A percentile compares a stretch with the other conserved stretches of the same genome.
phyloP scores from a whole-genome alignment of 2,329 filamentous ascomycete species.

The Alternaria hordeiaustralica region DNA sequence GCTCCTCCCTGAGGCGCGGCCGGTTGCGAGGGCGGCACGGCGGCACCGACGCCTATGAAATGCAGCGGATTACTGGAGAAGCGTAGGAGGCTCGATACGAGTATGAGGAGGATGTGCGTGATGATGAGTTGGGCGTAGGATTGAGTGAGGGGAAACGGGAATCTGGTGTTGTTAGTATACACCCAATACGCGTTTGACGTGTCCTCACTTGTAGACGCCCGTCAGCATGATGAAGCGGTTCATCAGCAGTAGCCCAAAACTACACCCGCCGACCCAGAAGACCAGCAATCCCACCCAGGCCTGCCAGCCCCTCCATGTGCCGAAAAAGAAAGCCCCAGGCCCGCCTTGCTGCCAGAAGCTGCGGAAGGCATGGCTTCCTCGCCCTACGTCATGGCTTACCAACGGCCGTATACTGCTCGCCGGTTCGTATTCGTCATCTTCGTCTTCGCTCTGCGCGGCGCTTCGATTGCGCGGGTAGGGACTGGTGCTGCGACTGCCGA shows the following conservation, averaged over 20 bases:
- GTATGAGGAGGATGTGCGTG: constrained; percentile 57
- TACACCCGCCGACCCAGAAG: constrained; percentile 56
- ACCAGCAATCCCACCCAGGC: constrained; percentile 57
- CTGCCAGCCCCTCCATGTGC: constrained; percentile 56
- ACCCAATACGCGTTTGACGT: not conserved
- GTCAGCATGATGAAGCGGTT: constrained; percentile 60
- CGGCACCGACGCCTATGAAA: constrained; percentile 51
- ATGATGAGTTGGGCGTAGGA: constrained; percentile 60
- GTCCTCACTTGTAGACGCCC: constrained; percentile 52
- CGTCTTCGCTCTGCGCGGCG: constrained; percentile 55
- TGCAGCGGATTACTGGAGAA: constrained; percentile 52
- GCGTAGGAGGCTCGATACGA: constrained; percentile 57
- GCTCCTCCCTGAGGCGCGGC: constrained; percentile 40
- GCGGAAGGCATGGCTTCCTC: constrained; percentile 21
- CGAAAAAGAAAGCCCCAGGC: constrained; percentile 57
- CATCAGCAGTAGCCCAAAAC: constrained; percentile 57
- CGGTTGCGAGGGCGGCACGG: constrained; percentile 53
- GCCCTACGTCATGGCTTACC: constrained; percentile 41
- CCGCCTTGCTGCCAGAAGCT: constrained; percentile 51
- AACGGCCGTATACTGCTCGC: constrained; percentile 49
- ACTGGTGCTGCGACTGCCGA: constrained; percentile 51
- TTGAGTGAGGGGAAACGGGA: constrained; percentile 60
- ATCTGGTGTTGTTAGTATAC: constrained; percentile 47
- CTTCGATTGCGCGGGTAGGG: constrained; percentile 53
- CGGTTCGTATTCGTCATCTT: constrained; percentile 53